A percentile compares a stretch with the other conserved stretches of the same genome.
These are phyloP conservation scores for Xylaria longipes DNA, from an alignment of 495 filamentous ascomycete species.

Conservation along the genomic window DNA sequence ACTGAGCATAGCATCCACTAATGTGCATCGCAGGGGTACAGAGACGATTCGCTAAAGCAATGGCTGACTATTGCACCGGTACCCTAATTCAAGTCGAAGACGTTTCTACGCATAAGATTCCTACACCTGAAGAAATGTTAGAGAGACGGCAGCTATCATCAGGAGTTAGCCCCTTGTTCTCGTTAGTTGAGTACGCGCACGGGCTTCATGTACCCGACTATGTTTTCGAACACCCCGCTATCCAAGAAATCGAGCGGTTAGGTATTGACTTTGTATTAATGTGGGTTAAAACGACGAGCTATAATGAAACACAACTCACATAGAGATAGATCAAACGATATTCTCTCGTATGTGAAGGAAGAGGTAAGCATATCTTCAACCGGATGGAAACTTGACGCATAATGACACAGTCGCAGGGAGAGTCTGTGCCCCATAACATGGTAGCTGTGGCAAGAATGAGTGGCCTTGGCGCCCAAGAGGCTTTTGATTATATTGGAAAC, in stretches of 20 bases:
- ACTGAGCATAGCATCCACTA: neutral
- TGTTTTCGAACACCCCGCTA: constrained; percentile 38
- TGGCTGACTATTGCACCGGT: constrained; percentile 40
- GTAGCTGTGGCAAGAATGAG: constrained; percentile 39
- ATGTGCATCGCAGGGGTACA: constrained; percentile 30
- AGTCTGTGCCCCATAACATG: constrained; percentile 43
- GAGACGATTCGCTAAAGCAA: constrained; percentile 36
- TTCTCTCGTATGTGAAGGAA: constrained; percentile 15
- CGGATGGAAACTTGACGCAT: neutral
- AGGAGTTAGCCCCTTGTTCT: constrained; percentile 41
- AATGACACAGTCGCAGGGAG: constrained; percentile 31
- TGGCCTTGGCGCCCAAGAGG: constrained; percentile 39
- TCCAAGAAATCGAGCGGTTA: constrained; percentile 43
- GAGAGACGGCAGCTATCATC: constrained; percentile 35
- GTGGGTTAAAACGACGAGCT: constrained; percentile 3
- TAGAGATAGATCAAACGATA: constrained; percentile 10
- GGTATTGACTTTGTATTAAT: constrained; percentile 42
- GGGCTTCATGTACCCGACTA: constrained; percentile 38
- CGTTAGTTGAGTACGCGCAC: constrained; percentile 45
- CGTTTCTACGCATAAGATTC: constrained; percentile 23
- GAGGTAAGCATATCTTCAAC: constrained; percentile 10
- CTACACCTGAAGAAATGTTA: constrained; percentile 37
- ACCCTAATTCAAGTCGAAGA: constrained; percentile 36
- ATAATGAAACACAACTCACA: neutral
- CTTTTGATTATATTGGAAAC: constrained; percentile 39